Evolutionary conservation across 139 green algal species (phyloP).

Genomic region (Micromonas commoda): DNA sequence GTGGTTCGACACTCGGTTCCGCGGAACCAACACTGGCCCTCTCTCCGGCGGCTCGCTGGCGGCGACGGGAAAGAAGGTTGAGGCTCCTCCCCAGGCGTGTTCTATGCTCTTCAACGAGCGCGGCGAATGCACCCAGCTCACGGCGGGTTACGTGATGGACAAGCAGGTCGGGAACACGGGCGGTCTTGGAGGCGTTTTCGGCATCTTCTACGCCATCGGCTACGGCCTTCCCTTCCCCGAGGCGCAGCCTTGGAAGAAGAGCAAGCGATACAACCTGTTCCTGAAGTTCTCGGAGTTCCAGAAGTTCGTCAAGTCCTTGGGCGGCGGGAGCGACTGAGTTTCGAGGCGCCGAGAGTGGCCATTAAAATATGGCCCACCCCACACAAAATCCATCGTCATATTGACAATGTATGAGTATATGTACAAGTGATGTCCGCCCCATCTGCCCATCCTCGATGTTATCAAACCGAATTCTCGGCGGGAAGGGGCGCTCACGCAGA

Average conservation of each 20-base stretch:
- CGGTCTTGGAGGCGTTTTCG: conserved; percentile 60
- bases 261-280: conserved; percentile 34
- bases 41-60: not conserved
- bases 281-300: too few species aligned
- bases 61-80: conserved; percentile 22
- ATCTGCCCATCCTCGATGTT: too few species aligned
- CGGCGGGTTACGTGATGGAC: conserved; percentile 54
- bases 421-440: too few species aligned
- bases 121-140: conserved; percentile 52
- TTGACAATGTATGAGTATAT: too few species aligned
- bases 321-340: too few species aligned
- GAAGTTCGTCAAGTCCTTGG: too few species aligned
- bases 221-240: conserved; percentile 46
- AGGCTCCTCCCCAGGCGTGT: conserved; percentile 30
- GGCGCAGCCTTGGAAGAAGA: conserved; percentile 40
- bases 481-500: too few species aligned
- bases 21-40: conserved; percentile 6
- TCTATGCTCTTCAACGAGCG: conserved; percentile 53
- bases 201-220: conserved; percentile 55
- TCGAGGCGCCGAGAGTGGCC: too few species aligned
- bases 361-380: too few species aligned
- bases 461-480: too few species aligned
- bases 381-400: too few species aligned
- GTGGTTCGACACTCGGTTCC: conserved; percentile 49
- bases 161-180: conserved; percentile 55